phyloP scores from a whole-genome alignment of 352 stramenopile species.

The Pythium dissotocum region DNA sequence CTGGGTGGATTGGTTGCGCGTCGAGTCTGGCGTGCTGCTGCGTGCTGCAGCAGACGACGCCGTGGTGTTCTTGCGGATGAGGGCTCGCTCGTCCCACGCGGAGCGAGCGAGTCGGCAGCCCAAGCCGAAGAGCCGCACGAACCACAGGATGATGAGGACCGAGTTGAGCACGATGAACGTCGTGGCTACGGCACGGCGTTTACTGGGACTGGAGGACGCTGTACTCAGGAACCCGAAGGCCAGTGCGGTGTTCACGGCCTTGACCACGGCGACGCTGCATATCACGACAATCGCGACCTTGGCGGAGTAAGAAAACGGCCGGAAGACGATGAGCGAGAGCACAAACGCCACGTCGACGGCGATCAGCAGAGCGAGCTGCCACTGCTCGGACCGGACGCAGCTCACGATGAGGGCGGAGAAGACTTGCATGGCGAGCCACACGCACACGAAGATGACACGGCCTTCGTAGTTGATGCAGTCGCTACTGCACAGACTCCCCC shows the following conservation, averaged over 20 bases:
- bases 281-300: neutral
- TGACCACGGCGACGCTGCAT: constrained; percentile 5
- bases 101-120: neutral
- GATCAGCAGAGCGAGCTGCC: constrained; percentile 24
- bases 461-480: constrained; percentile 23
- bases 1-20: neutral
- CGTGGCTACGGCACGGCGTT: constrained; percentile 1
- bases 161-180: constrained; percentile 28
- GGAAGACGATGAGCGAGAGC: constrained; percentile 14
- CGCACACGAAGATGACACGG: constrained; percentile 23
- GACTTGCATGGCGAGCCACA: constrained; percentile 22
- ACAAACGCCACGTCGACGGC: constrained; percentile 24
- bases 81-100: neutral
- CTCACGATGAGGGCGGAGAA: constrained; percentile 21
- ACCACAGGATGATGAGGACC: constrained; percentile 26
- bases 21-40: constrained; percentile 5
- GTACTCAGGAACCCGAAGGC: constrained; percentile 26
- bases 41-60: neutral
- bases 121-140: constrained; percentile 18
- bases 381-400: constrained; percentile 9
- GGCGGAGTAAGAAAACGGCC: constrained; percentile 17
- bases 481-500: constrained; percentile 24
- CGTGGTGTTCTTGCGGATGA: neutral
- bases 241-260: constrained; percentile 20
- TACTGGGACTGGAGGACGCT: neutral